Evolutionary conservation across 208 protist genomes (phyloP).

Genomic region (Blastocrithidia nonstop): DNA sequence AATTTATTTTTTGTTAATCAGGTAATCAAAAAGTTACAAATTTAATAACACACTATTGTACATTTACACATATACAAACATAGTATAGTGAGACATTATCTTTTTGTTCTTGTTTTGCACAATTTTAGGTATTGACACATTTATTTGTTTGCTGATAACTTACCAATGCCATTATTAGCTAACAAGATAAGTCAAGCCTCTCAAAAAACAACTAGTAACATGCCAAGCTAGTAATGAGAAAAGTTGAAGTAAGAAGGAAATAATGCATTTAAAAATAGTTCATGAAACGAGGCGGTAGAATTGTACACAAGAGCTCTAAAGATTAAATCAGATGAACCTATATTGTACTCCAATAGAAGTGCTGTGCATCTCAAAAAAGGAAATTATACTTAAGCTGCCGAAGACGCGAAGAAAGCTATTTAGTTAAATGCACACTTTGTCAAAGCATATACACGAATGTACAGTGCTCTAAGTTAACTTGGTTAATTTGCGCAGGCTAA

Average conservation of each 20-base stretch:
- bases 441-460: slow-evolving; percentile 78
- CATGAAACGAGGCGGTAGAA: slow-evolving; percentile 60
- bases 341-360: slow-evolving; percentile 88
- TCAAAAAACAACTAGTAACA: neutral
- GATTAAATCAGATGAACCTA: slow-evolving; percentile 26
- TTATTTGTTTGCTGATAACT: neutral
- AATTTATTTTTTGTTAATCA: too few species aligned
- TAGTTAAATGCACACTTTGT: slow-evolving; percentile 57
- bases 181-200: neutral
- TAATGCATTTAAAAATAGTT: slow-evolving; percentile 61
- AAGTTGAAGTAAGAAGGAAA: slow-evolving; percentile 82
- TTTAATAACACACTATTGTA: neutral
- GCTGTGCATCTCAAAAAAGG: slow-evolving; percentile 63
- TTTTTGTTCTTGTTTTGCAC: neutral
- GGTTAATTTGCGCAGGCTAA: slow-evolving; percentile 45
- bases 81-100: neutral
- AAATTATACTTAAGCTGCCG: slow-evolving; percentile 26
- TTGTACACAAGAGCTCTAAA: slow-evolving; percentile 80
- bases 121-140: neutral
- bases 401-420: slow-evolving; percentile 60
- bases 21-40: too few species aligned
- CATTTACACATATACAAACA: neutral
- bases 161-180: neutral
- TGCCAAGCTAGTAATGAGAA: slow-evolving; percentile 16
- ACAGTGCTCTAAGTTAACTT: slow-evolving; percentile 64